Conservation (phyloP, 2,329 filamentous ascomycete species). For the Sclerotinia borealis region DNA sequence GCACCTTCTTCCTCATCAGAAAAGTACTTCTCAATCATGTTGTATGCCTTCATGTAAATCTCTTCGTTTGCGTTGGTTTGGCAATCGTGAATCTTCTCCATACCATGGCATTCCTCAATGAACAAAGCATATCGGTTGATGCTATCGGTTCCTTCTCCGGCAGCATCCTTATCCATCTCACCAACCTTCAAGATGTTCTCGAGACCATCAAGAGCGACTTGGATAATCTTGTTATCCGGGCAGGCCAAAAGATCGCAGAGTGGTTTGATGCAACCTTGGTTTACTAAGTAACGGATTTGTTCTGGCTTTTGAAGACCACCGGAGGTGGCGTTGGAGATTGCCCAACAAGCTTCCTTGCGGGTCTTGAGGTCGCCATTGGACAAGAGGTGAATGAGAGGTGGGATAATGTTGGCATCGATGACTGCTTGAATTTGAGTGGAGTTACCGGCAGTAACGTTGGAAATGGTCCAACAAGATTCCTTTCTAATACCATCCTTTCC, state of each 20-base stretch:
- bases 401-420: slow-evolving; percentile 94
- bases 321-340: slow-evolving; percentile 96
- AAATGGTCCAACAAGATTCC: slow-evolving; percentile 99
- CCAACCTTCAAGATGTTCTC: slow-evolving; percentile 99
- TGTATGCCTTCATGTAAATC: slow-evolving; percentile 99
- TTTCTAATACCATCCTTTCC: slow-evolving; percentile 99
- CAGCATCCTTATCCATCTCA: slow-evolving; percentile 93
- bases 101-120: slow-evolving; percentile 96
- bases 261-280: slow-evolving; percentile 93
- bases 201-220: slow-evolving; percentile 92
- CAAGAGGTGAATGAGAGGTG: slow-evolving; percentile 89
- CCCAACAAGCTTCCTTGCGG: slow-evolving; percentile 98
- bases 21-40: slow-evolving; percentile 99
- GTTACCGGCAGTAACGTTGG: slow-evolving; percentile 97
- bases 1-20: slow-evolving; percentile 86
- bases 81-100: slow-evolving; percentile 99
- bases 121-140: slow-evolving; percentile 97
- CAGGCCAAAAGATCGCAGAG: slow-evolving; percentile 91
- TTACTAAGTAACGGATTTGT: slow-evolving; percentile 92
- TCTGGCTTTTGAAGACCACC: slow-evolving; percentile 98
- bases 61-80: slow-evolving; percentile 99
- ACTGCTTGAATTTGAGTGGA: slow-evolving; percentile 96
- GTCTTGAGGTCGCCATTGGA: slow-evolving; percentile 98
- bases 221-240: slow-evolving; percentile 99
- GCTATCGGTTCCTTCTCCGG: slow-evolving; percentile 64